phyloP scores from a whole-genome alignment of 495 filamentous ascomycete species.

The Penicillium goetzii region DNA sequence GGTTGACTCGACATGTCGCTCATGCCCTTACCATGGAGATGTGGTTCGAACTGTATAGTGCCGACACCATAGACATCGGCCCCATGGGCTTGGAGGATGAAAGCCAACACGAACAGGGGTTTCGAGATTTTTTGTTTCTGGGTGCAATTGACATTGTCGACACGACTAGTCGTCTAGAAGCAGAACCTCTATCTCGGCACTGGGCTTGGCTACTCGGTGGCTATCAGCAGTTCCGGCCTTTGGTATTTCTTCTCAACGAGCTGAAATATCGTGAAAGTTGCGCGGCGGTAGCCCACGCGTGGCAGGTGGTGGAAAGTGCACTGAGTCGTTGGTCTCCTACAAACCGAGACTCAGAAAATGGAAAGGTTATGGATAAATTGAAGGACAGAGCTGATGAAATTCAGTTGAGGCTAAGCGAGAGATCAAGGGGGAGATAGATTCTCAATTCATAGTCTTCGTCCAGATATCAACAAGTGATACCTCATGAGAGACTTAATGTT shows the following conservation, averaged over 20 bases:
- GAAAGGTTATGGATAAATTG: not conserved
- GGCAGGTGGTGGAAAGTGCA: constrained; percentile 1
- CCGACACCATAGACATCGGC: not conserved
- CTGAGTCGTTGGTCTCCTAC: not conserved
- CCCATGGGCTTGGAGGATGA: not conserved
- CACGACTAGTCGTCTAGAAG: not conserved
- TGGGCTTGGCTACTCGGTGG: constrained; percentile 1
- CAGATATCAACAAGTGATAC: not conserved
- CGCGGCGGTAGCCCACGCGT: not conserved
- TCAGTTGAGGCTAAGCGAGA: not conserved
- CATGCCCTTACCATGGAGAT: constrained; percentile 7
- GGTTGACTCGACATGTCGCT: constrained; percentile 9
- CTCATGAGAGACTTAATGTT: not conserved
- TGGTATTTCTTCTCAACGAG: constrained; percentile 3
- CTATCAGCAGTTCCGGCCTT: constrained; percentile 2
- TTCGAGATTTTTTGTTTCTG: not conserved
- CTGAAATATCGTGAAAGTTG: not conserved
- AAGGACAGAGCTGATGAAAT: not conserved
- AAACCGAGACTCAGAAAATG: not conserved
- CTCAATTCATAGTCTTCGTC: not conserved
- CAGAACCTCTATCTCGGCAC: not conserved
- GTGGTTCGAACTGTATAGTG: constrained; percentile 12
- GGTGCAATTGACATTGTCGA: constrained; percentile 4
- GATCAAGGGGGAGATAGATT: not conserved
- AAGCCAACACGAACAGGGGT: not conserved